phyloP scores from a whole-genome alignment of 257 asterid species.

The Sherardia arvensis region DNA sequence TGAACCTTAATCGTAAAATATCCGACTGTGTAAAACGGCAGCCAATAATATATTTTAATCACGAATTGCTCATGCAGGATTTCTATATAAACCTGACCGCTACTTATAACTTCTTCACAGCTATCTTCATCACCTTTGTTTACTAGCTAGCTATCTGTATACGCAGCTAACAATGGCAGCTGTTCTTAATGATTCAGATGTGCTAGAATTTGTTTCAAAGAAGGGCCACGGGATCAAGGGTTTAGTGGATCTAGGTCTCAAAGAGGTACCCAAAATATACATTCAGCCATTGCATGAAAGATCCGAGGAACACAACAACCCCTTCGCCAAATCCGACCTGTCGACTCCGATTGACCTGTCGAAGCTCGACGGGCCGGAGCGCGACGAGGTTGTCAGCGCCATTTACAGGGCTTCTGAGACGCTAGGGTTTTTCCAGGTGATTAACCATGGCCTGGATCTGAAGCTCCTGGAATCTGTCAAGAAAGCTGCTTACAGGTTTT shows the following conservation, averaged over 20 bases:
- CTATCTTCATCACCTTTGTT: not conserved
- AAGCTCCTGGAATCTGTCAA: conserved; percentile 15
- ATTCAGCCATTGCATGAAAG: not conserved
- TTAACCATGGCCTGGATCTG: conserved; percentile 19
- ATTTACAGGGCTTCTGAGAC: not conserved
- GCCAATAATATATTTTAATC: too few species aligned
- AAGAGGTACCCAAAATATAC: conserved; percentile 2
- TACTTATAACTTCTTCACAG: not conserved
- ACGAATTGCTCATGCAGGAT: too few species aligned
- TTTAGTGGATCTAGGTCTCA: conserved; percentile 4
- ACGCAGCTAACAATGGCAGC: too few species aligned
- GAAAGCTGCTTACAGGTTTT: conserved; percentile 17
- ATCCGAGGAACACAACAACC: not conserved
- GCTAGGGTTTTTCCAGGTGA: not conserved
- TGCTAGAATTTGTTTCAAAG: not conserved
- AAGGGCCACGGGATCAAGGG: not conserved
- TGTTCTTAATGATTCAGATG: not conserved
- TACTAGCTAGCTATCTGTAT: too few species aligned
- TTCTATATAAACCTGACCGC: too few species aligned
- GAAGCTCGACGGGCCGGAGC: not conserved
- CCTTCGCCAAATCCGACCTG: not conserved
- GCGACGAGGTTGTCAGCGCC: not conserved
- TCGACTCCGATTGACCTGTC: conserved; percentile 7
- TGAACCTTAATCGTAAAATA: too few species aligned
- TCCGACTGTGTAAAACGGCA: too few species aligned